Base-by-base conservation (phyloP, 2,329 filamentous ascomycete genomes). In the Lachnellula suecica region DNA sequence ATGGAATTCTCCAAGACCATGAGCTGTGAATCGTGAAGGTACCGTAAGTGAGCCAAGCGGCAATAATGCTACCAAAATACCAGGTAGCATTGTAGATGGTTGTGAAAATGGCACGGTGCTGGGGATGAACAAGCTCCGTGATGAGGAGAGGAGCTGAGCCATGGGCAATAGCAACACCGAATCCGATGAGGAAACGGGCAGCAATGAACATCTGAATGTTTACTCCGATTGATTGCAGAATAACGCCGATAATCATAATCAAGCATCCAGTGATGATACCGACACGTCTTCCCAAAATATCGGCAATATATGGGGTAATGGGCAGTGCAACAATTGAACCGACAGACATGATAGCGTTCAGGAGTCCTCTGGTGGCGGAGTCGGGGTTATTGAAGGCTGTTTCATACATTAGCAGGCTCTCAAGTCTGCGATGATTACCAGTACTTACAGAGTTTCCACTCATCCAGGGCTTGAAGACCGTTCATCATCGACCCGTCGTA, bases 381-480 rank as follows among this genome's bases (percentile, higher is more conserved):
- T 46, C 54, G 9, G 70, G 61, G 38, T 58, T 15, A 54, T 69
- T 51, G 52, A 68, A 68, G 67, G 72, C 67, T 49, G 70, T 69
- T 44, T 68, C 48, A 51, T 70, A 67, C 71, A 4, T 63, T 67
- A 13, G 13, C 19, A 23, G 8, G 15, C 25, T 24, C 17, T 20
- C n/a, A 35, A 41, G 6, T 6, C 38, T 17, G 22, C 8, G 20
- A n/a, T n/a, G n/a, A 31, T 2, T 7, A 11, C 19, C 3, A 61
- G 77, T 75, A 34, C 79, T 82, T 31, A 79, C 81, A 73, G 4
- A 65, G 53, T 52, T 72, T 60, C 77, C 77, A 79, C 40, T 71
- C 64, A 1, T 59, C 49, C 50, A 80, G 70, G 4, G 73, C 69
- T 56, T 76, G 73, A 22, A 77, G 60, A 54, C 73, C 73, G 49